Conservation (phyloP, 768 basidiomycete genomes). For the Candolleomyces aberdarensis region DNA sequence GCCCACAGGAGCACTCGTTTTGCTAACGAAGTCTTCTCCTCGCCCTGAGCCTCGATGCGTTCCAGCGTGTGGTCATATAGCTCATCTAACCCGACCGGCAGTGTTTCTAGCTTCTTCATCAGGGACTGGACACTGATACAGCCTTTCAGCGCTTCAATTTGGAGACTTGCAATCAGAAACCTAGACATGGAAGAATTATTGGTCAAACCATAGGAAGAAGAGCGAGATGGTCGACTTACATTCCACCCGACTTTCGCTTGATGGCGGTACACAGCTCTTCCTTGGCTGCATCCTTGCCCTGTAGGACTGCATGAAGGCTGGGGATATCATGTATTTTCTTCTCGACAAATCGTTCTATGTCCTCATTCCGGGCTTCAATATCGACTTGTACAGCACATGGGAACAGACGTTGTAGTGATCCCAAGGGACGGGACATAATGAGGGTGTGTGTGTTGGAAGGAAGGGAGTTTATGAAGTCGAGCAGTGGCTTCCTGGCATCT, state of each 20-base stretch:
- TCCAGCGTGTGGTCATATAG: neutral
- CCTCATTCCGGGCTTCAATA: neutral
- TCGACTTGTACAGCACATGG: neutral
- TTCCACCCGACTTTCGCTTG: slow-evolving; percentile 1
- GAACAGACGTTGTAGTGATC: neutral
- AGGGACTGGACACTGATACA: neutral
- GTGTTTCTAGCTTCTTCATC: neutral
- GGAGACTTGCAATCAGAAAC: slow-evolving; percentile 1
- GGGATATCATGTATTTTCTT: neutral
- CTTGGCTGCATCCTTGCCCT: neutral
- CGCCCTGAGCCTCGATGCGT: neutral
- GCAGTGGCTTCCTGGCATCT: neutral
- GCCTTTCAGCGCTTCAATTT: neutral
- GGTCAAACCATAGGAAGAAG: too few species aligned
- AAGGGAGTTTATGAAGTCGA: neutral
- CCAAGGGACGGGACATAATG: slow-evolving; percentile 3
- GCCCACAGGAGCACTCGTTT: slow-evolving; percentile 1
- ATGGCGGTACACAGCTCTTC: neutral
- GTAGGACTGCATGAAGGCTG: neutral
- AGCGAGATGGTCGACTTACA: neutral
- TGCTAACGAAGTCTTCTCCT: neutral
- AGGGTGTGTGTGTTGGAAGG: neutral
- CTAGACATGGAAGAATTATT: neutral
- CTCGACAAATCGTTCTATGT: neutral
- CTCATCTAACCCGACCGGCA: neutral